Evolutionary conservation across 208 protist genomes (phyloP).

Genomic region (Phytomonas sp.): DNA sequence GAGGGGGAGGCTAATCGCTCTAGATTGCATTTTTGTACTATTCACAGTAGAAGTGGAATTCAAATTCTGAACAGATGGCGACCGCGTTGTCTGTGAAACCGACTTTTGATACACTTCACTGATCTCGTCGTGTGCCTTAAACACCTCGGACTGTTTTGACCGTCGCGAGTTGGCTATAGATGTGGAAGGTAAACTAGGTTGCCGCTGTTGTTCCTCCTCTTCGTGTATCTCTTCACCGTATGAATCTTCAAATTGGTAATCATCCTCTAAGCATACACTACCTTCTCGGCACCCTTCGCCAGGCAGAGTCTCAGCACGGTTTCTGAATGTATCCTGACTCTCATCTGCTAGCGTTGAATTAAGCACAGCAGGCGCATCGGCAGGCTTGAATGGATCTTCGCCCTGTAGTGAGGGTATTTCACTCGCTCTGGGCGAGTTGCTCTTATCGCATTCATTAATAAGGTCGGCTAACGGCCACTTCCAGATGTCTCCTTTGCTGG

Average conservation of each 20-base stretch:
- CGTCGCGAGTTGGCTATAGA: background rate
- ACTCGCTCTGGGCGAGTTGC: background rate
- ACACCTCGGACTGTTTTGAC: background rate
- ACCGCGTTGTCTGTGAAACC: background rate
- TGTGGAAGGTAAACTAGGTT: background rate
- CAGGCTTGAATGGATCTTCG: background rate
- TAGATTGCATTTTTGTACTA: background rate
- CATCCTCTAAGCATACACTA: background rate
- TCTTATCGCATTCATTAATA: conserved; percentile 12
- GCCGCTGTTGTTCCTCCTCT: background rate
- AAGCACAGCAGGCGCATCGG: background rate
- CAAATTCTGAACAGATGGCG: background rate
- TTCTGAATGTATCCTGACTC: background rate
- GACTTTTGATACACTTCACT: background rate
- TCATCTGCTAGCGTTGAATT: background rate
- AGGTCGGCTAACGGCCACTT: conserved; percentile 65
- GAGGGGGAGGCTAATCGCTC: background rate
- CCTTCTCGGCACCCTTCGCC: background rate
- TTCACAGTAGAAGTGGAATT: background rate
- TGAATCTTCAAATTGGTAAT: background rate
- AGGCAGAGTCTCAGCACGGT: background rate
- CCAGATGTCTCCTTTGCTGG: conserved; percentile 73
- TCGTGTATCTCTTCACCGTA: background rate
- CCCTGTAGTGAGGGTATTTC: background rate
- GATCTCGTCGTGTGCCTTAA: background rate